Evolutionary conservation across 2,329 filamentous ascomycete genomes (phyloP).

Genomic region (Beauveria brongniartii): DNA sequence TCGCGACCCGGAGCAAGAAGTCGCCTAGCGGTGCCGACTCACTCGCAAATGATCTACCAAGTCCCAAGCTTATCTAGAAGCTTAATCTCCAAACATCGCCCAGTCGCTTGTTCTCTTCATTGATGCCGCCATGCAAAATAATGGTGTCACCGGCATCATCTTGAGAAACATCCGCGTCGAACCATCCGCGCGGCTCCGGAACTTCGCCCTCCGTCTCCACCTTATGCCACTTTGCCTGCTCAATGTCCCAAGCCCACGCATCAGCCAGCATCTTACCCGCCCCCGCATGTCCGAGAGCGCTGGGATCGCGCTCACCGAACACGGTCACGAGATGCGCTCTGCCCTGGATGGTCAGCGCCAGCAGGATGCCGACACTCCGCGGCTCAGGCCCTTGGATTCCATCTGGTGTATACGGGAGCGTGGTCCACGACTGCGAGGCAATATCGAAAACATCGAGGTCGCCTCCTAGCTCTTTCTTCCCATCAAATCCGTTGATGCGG

Average conservation of each 20-base stretch:
- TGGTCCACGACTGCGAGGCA: constrained; percentile 19
- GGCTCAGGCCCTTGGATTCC: constrained; percentile 22
- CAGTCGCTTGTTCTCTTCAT: constrained; percentile 27
- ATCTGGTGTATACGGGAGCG: constrained; percentile 19
- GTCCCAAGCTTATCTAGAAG: constrained; percentile 4
- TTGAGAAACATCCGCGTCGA: constrained; percentile 26
- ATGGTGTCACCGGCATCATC: constrained; percentile 16
- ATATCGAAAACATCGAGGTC: constrained; percentile 39
- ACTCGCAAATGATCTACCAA: neutral
- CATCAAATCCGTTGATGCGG: constrained; percentile 58
- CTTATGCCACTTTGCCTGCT: constrained; percentile 21
- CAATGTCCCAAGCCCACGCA: constrained; percentile 32
- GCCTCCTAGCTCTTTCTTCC: constrained; percentile 49
- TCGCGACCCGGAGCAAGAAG: no score
- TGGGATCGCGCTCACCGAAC: constrained; percentile 33
- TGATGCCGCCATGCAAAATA: constrained; percentile 31
- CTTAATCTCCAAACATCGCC: constrained; percentile 31
- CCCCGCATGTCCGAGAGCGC: constrained; percentile 29
- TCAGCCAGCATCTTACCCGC: constrained; percentile 33
- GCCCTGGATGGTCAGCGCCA: constrained; percentile 17
- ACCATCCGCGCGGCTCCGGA: constrained; percentile 31
- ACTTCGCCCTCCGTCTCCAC: constrained; percentile 14
- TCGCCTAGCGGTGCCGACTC: no score
- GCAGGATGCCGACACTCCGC: constrained; percentile 23
- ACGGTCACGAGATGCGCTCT: constrained; percentile 26